These are phyloP conservation scores for Trichoderma sp. DNA, from an alignment of 2,329 filamentous ascomycete genomes.

Conservation along the genomic window DNA sequence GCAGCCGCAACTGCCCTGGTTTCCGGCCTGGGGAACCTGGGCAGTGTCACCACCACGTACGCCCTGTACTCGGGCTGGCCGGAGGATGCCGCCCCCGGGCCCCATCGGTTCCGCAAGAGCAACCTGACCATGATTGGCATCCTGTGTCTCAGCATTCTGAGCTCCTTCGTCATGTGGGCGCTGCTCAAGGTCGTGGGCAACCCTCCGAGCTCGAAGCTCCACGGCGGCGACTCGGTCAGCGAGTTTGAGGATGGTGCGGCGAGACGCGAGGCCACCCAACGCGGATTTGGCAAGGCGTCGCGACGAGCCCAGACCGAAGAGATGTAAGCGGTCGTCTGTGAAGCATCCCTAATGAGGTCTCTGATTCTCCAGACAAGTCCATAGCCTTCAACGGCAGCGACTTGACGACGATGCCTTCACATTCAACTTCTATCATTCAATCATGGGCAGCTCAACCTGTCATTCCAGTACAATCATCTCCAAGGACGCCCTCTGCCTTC, in stretches of 20 bases:
- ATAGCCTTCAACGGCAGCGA: conserved; percentile 39
- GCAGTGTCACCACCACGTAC: conserved; percentile 85
- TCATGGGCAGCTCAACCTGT: conserved; percentile 45
- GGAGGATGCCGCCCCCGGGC: conserved; percentile 68
- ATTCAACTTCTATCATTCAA: conserved; percentile 23
- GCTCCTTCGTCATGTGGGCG: conserved; percentile 68
- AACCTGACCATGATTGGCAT: conserved; percentile 90
- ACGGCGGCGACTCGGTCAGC: conserved; percentile 44
- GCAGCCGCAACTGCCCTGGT: conserved; percentile 84
- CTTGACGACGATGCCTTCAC: conserved; percentile 9
- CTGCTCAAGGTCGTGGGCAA: conserved; percentile 64
- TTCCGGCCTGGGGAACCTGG: conserved; percentile 83
- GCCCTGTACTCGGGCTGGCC: conserved; percentile 87
- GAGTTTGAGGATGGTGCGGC: conserved; percentile 63
- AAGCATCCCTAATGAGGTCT: background rate
- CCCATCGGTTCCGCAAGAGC: conserved; percentile 75
- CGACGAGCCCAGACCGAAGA: conserved; percentile 37
- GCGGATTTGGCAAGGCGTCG: conserved; percentile 56
- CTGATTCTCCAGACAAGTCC: background rate
- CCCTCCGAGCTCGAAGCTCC: conserved; percentile 51
- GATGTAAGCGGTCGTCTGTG: background rate
- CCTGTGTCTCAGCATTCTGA: conserved; percentile 73
- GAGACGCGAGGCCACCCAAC: conserved; percentile 58
- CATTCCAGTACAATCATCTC: conserved; percentile 30
- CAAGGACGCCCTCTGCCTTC: conserved; percentile 27